Base-by-base conservation (phyloP, 148 eudicot genomes). In the Silene conica region DNA sequence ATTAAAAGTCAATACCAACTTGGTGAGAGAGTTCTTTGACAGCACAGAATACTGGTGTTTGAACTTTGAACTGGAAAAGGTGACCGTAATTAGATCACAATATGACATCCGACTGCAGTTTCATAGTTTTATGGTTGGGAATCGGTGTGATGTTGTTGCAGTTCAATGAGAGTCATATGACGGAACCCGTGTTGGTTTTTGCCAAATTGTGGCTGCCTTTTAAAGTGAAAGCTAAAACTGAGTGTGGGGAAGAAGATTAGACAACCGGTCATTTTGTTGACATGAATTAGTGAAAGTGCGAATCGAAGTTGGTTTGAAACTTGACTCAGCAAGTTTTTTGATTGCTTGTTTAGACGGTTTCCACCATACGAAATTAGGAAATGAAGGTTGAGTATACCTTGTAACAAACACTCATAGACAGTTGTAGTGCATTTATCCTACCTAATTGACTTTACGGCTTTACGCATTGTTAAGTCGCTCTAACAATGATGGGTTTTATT, bases 321-420 rank as follows among this genome's bases (percentile, higher is more conserved):
- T 59, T 55, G 64, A 52, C 72, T 38, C 55, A 50, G 20, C 22
- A 50, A 73, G 64, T n/a, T 56, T 65, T 22, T 52, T 25, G 48
- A 63, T 54, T 74, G 23, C 26, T 50, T 31, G 56, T 62, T 25
- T 56, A 41, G 72, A 71, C 75, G 54, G 72, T 64, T 71, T 61
- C 61, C 73, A 65, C 25, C 76, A 43, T 71, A 71, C 75, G 73
- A 45, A 75, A 66, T 21, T 28, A 14, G 76, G 52, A 60, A 67
- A 70, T 14, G 9, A 52, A 55, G 23, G 52, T 46, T 10, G 48
- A 16, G 60, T 65, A 21, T 41, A 26, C 26, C 16, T 71, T 57
- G 22, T 6, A 50, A 41, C 20, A 34, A 70, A 34, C 13, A 19
- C 25, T 23, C 54, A 74, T 55, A 65, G 60, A 66, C 58, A 70